Evolutionary conservation across 495 filamentous ascomycete genomes (phyloP).

Genomic region (Aspergillus kassunensis): DNA sequence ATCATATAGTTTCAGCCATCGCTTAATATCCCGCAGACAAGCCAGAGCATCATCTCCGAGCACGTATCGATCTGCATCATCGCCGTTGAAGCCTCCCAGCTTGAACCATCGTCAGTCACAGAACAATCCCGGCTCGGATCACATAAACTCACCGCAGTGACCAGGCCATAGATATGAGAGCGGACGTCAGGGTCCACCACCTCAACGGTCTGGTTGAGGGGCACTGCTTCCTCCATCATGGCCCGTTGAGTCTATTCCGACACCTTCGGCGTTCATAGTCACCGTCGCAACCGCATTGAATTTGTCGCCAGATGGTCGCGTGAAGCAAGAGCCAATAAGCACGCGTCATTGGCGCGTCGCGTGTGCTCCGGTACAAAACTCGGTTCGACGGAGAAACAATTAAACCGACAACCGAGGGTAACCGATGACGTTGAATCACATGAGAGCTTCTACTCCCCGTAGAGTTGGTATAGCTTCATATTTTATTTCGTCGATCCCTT

Average conservation of each 20-base stretch:
- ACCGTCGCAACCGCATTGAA: neutral
- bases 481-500: conserved; percentile 5
- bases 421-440: conserved; percentile 41
- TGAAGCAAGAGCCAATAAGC: conserved; percentile 11
- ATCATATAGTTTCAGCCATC: conserved; percentile 93
- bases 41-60: conserved; percentile 88
- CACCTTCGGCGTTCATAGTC: neutral
- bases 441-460: conserved; percentile 13
- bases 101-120: conserved; percentile 35
- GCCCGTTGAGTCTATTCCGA: conserved; percentile 8
- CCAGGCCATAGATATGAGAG: conserved; percentile 85
- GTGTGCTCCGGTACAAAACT: conserved; percentile 14
- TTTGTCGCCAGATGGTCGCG: neutral
- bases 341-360: conserved; percentile 38
- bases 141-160: conserved; percentile 70
- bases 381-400: conserved; percentile 29
- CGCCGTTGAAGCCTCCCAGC: conserved; percentile 83
- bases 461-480: neutral
- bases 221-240: conserved; percentile 40
- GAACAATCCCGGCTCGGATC: neutral
- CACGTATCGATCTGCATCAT: conserved; percentile 76
- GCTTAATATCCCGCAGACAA: conserved; percentile 85
- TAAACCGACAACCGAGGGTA: conserved; percentile 38
- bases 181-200: conserved; percentile 83
- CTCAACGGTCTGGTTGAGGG: conserved; percentile 38